phyloP scores from a whole-genome alignment of 2,329 filamentous ascomycete species.

The Sclerotinia trifoliorum region DNA sequence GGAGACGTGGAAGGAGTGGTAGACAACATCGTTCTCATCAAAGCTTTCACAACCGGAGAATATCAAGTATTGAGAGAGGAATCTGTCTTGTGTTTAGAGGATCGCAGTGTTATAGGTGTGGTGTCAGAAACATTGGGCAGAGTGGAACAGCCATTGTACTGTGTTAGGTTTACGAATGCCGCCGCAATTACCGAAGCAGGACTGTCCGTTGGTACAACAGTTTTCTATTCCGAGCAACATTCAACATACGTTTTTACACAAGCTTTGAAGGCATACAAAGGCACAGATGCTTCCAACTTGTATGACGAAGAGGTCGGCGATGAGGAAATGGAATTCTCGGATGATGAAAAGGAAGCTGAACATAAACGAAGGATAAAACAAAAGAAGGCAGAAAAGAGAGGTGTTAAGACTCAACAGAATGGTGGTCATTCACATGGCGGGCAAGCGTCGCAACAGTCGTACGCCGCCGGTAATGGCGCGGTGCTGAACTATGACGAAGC shows the following conservation, averaged over 20 bases:
- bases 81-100: slow-evolving; percentile 75
- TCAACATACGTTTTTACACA: slow-evolving; percentile 86
- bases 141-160: slow-evolving; percentile 83
- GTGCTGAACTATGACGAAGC: slow-evolving; percentile 67
- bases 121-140: slow-evolving; percentile 84
- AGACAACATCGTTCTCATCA: slow-evolving; percentile 75
- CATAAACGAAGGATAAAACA: slow-evolving; percentile 70
- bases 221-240: slow-evolving; percentile 79
- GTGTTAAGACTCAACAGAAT: slow-evolving; percentile 49
- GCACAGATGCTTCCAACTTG: slow-evolving; percentile 90
- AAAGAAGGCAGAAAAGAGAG: slow-evolving; percentile 59
- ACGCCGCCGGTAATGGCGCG: slow-evolving; percentile 40
- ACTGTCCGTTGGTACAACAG: slow-evolving; percentile 63
- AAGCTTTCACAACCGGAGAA: slow-evolving; percentile 74
- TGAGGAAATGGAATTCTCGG: slow-evolving; percentile 92
- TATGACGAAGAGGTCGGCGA: slow-evolving; percentile 87
- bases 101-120: slow-evolving; percentile 74
- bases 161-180: slow-evolving; percentile 69
- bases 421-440: slow-evolving; percentile 41
- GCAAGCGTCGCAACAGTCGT: slow-evolving; percentile 39
- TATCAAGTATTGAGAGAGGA: slow-evolving; percentile 82
- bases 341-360: slow-evolving; percentile 90
- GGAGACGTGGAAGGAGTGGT: slow-evolving; percentile 76
- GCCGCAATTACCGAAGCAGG: slow-evolving; percentile 67
- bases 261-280: slow-evolving; percentile 74